phyloP scores from a whole-genome alignment of 495 filamentous ascomycete species.

The Tuber calosporum region DNA sequence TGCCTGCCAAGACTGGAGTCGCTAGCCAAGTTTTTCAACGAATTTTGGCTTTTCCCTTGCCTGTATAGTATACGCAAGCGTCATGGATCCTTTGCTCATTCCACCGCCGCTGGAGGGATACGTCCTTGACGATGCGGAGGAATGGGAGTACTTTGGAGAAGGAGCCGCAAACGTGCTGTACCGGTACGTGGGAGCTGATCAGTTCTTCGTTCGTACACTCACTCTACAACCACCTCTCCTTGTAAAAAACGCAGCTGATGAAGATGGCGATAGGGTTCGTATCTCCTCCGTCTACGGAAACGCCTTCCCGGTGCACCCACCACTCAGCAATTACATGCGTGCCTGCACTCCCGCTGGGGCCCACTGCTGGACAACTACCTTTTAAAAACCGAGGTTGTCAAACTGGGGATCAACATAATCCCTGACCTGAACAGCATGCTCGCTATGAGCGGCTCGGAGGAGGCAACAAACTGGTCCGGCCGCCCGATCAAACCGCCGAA shows the following conservation, averaged over 20 bases:
- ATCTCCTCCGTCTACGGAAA: conserved; percentile 41
- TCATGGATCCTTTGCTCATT: conserved; percentile 18
- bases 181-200: conserved; percentile 46
- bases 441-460: conserved; percentile 12
- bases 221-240: conserved; percentile 19
- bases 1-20: conserved; percentile 24
- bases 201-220: conserved; percentile 39
- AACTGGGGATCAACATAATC: conserved; percentile 29
- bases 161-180: conserved; percentile 63
- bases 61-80: neutral
- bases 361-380: conserved; percentile 36
- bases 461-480: conserved; percentile 35
- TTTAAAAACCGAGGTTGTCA: conserved; percentile 35
- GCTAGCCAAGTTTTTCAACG: conserved; percentile 17
- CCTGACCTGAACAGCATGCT: conserved; percentile 29
- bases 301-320: conserved; percentile 36
- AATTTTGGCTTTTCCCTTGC: neutral
- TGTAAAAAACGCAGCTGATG: neutral
- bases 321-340: conserved; percentile 33
- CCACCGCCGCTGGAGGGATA: conserved; percentile 31
- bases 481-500: conserved; percentile 31
- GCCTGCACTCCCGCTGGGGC: conserved; percentile 34
- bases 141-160: conserved; percentile 45
- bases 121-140: conserved; percentile 33
- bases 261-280: conserved; percentile 18